phyloP scores from a whole-genome alignment of 2,329 filamentous ascomycete genomes.

The Cytospora schulzeri region DNA sequence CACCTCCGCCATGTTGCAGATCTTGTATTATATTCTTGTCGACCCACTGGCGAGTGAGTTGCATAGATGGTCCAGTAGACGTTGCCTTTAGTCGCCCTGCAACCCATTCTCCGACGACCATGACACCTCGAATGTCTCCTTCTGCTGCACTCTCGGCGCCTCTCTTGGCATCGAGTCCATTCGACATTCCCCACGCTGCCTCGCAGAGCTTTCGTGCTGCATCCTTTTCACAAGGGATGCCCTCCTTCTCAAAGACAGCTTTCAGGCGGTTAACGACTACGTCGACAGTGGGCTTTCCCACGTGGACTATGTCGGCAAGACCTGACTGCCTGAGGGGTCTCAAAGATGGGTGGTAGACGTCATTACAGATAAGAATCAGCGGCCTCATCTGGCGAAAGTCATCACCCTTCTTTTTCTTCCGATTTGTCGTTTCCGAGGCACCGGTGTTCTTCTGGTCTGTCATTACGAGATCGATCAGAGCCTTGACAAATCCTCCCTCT shows the following conservation, averaged over 20 bases:
- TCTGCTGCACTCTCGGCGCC: constrained; percentile 69
- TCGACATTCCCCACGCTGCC: constrained; percentile 77
- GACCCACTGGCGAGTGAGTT: constrained; percentile 74
- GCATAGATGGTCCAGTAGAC: constrained; percentile 37
- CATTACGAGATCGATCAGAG: constrained; percentile 85
- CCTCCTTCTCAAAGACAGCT: constrained; percentile 83
- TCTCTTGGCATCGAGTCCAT: constrained; percentile 68
- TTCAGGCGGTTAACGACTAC: constrained; percentile 82
- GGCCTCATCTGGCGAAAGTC: constrained; percentile 86
- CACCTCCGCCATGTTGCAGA: constrained; percentile 69
- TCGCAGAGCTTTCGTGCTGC: constrained; percentile 84
- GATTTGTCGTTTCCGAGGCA: constrained; percentile 35
- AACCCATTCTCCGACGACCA: constrained; percentile 88
- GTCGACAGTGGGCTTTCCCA: constrained; percentile 85
- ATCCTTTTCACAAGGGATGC: constrained; percentile 84
- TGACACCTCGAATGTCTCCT: constrained; percentile 76
- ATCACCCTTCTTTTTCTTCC: constrained; percentile 74
- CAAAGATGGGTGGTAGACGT: constrained; percentile 89
- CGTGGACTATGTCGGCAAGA: constrained; percentile 86
- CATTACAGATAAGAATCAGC: constrained; percentile 93
- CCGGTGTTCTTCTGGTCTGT: constrained; percentile 78
- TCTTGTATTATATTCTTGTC: constrained; percentile 71
- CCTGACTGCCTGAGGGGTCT: constrained; percentile 82
- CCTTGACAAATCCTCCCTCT: constrained; percentile 94
- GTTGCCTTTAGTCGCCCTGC: constrained; percentile 67